A percentile compares a stretch with the other conserved stretches of the same genome.
phyloP scores from a whole-genome alignment of 805 yeast genomes.

The Vanderwaltozyma tropicalis region DNA sequence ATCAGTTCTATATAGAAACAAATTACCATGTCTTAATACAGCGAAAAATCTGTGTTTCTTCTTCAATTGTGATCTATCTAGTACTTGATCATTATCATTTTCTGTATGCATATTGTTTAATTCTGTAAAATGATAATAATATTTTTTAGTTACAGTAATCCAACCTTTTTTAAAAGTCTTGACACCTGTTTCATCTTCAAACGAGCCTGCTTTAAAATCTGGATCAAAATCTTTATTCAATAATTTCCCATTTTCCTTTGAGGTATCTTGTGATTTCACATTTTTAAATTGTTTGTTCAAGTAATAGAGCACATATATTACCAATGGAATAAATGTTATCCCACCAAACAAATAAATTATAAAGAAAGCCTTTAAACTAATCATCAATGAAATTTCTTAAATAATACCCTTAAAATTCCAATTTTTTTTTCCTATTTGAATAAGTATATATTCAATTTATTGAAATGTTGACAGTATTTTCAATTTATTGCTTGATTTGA shows the following conservation, averaged over 20 bases:
- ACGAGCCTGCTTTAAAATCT: conserved; percentile 46
- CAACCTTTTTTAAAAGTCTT: conserved; percentile 61
- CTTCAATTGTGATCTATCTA: conserved; percentile 27
- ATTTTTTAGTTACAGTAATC: conserved; percentile 77
- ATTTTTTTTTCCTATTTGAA: no score
- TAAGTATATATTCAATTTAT: no score
- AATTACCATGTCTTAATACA: conserved; percentile 74
- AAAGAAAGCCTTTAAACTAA: conserved; percentile 28
- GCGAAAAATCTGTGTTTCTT: conserved; percentile 52
- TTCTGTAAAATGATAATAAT: conserved; percentile 35
- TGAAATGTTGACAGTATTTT: no score
- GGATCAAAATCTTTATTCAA: conserved; percentile 23
- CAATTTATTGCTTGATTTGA: no score
- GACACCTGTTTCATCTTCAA: conserved; percentile 58
- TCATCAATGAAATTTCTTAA: conserved; percentile 11
- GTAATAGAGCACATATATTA: conserved; percentile 22
- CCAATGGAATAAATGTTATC: conserved; percentile 61
- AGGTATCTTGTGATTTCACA: not conserved
- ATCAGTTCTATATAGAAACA: conserved; percentile 74
- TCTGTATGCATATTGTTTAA: conserved; percentile 4
- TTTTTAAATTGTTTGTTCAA: not conserved
- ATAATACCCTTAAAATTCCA: no score
- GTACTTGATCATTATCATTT: conserved; percentile 7
- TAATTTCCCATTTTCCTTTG: conserved; percentile 17
- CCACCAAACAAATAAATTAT: conserved; percentile 66